A percentile compares a stretch with the other conserved stretches of the same genome.
Conservation (phyloP, 2,329 filamentous ascomycete genomes). For the Fusarium brevicatenulatum region DNA sequence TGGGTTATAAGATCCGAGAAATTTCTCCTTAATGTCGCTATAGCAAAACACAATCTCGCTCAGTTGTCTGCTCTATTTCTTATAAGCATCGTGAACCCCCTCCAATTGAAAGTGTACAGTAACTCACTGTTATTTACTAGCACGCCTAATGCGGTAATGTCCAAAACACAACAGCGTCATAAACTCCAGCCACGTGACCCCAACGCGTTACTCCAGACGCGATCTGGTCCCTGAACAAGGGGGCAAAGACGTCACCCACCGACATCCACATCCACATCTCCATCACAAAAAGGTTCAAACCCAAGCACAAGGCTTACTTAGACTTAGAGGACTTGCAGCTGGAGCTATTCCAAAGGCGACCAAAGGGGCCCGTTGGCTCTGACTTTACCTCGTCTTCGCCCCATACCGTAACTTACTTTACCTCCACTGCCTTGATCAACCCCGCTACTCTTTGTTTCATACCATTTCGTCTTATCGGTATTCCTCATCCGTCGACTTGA, state of each 20-base stretch:
- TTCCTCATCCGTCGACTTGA: slow-evolving; percentile 19
- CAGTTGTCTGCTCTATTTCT: not conserved
- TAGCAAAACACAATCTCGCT: not conserved
- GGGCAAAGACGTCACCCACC: slow-evolving; percentile 35
- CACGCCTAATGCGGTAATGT: slow-evolving; percentile 11
- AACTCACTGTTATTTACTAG: not conserved
- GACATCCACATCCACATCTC: slow-evolving; percentile 16
- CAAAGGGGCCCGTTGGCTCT: slow-evolving; percentile 27
- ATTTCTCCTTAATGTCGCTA: slow-evolving; percentile 1
- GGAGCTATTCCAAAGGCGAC: slow-evolving; percentile 33
- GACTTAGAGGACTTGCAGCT: not conserved
- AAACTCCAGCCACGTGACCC: slow-evolving; percentile 23
- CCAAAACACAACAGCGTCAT: slow-evolving; percentile 26
- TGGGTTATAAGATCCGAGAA: not conserved
- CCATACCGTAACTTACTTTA: slow-evolving; percentile 3
- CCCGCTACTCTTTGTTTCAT: slow-evolving; percentile 20
- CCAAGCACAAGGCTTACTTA: not conserved
- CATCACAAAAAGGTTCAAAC: slow-evolving; percentile 19
- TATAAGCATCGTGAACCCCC: not conserved
- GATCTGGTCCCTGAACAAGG: slow-evolving; percentile 20
- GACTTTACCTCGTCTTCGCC: slow-evolving; percentile 19
- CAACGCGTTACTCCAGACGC: slow-evolving; percentile 33
- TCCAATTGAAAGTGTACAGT: not conserved
- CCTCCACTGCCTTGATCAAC: slow-evolving; percentile 6
- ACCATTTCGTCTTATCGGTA: slow-evolving; percentile 9